Evolutionary conservation across 2,329 filamentous ascomycete species (phyloP).

Genomic region (Phyllosticta capitalensis): DNA sequence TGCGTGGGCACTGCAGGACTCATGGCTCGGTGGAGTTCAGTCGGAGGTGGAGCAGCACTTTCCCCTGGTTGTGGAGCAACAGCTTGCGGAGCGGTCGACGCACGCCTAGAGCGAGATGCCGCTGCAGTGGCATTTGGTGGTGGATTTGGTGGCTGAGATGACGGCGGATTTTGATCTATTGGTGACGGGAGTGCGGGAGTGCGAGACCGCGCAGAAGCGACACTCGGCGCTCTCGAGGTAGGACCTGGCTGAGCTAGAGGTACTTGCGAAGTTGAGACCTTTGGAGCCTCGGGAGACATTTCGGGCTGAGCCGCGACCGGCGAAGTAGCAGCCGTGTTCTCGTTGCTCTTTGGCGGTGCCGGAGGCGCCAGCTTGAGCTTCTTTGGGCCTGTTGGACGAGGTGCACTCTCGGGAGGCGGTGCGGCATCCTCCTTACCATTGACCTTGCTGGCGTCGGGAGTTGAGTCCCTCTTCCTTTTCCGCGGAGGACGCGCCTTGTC

Average conservation of each 20-base stretch:
- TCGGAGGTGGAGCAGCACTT: slow-evolving; percentile 9
- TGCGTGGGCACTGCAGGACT: slow-evolving; percentile 13
- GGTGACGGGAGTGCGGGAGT: slow-evolving; percentile 4
- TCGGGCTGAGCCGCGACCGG: slow-evolving; percentile 6
- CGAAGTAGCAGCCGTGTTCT: slow-evolving; percentile 11
- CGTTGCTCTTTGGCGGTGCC: slow-evolving; percentile 10
- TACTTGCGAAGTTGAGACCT: slow-evolving; percentile 25
- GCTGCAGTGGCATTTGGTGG: slow-evolving; percentile 1
- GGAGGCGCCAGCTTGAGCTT: slow-evolving; percentile 16
- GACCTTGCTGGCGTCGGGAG: slow-evolving; percentile 21
- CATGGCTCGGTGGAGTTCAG: not conserved
- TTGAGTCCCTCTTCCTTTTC: slow-evolving; percentile 49
- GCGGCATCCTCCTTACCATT: slow-evolving; percentile 1
- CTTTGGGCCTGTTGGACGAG: slow-evolving; percentile 23
- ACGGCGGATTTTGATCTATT: not conserved
- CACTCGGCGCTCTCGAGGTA: slow-evolving; percentile 3
- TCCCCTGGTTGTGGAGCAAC: slow-evolving; percentile 8
- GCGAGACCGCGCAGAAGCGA: slow-evolving; percentile 1
- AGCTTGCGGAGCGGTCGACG: slow-evolving; percentile 9
- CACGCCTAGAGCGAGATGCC: slow-evolving; percentile 5
- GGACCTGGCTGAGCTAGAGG: slow-evolving; percentile 38
- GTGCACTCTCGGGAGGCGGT: slow-evolving; percentile 16
- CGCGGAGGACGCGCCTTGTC: slow-evolving; percentile 19
- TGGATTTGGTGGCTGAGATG: not conserved
- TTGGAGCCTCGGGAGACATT: slow-evolving; percentile 13